Percentiles rank a stretch among this genome's conserved stretches.
phyloP scores from a whole-genome alignment of 495 filamentous ascomycete species.

The Glonium stellatum region DNA sequence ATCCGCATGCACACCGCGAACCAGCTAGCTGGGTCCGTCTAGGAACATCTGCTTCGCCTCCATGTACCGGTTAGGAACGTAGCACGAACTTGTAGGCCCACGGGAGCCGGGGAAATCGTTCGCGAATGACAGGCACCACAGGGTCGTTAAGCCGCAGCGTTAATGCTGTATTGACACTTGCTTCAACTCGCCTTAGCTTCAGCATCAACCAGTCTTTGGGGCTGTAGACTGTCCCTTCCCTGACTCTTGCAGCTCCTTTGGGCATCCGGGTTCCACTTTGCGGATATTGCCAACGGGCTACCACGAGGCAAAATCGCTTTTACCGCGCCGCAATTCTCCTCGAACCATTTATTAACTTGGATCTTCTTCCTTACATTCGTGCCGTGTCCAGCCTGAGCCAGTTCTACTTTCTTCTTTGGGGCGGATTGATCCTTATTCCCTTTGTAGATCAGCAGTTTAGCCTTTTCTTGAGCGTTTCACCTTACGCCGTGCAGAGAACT shows the following conservation, averaged over 20 bases:
- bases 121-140: background rate
- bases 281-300: background rate
- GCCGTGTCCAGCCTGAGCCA: background rate
- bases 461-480: background rate
- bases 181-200: background rate
- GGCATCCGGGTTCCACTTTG: background rate
- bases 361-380: background rate
- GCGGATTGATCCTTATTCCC: background rate
- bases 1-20: background rate
- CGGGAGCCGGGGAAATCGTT: background rate
- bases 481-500: background rate
- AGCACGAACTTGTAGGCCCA: background rate
- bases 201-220: background rate
- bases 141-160: background rate
- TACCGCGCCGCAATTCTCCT: background rate
- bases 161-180: background rate
- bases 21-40: background rate
- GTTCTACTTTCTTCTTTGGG: background rate
- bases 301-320: background rate
- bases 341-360: background rate
- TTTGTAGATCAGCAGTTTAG: background rate
- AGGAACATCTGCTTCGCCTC: background rate
- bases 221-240: background rate
- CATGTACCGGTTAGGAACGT: background rate
- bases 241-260: background rate